A percentile compares a stretch with the other conserved stretches of the same genome.
Conservation (phyloP, 78 protist species). For the Acrasis kona region DNA sequence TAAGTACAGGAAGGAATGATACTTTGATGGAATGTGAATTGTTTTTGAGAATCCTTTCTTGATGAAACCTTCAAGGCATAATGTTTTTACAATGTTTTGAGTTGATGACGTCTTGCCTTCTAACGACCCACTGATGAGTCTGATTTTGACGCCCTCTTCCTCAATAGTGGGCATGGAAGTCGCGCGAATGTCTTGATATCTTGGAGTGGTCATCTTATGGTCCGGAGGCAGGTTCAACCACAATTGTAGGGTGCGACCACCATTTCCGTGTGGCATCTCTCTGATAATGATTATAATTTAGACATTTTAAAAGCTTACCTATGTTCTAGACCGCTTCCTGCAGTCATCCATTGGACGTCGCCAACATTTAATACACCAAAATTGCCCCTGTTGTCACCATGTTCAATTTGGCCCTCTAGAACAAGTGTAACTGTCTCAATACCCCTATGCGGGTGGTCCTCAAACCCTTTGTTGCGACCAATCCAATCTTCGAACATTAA, state of each 20-base stretch:
- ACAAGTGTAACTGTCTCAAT: slow-evolving; percentile 22
- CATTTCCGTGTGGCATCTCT: no score
- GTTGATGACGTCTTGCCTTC: no score
- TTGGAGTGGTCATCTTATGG: not conserved
- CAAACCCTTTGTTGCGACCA: no score
- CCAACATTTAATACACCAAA: slow-evolving; percentile 15
- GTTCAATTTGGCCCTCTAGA: slow-evolving; percentile 9
- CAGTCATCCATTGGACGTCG: slow-evolving; percentile 39
- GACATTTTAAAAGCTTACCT: slow-evolving; percentile 17
- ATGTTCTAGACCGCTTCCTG: slow-evolving; percentile 23
- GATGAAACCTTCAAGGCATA: no score
- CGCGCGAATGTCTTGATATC: slow-evolving; percentile 6
- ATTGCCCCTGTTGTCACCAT: slow-evolving; percentile 6
- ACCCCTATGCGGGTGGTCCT: slow-evolving; percentile 28
- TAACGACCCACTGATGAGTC: no score
- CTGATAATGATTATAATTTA: no score
- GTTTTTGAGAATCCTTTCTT: no score
- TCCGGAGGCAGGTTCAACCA: slow-evolving; percentile 19
- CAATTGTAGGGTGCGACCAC: slow-evolving; percentile 3
- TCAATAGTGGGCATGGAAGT: not conserved
- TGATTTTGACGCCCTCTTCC: not conserved
- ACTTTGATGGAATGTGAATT: no score
- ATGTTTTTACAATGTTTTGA: no score
- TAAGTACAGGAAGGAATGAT: not conserved
- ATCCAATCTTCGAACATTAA: no score